phyloP scores from a whole-genome alignment of 495 filamentous ascomycete species.

The Penicillium macrosclerotiorum region DNA sequence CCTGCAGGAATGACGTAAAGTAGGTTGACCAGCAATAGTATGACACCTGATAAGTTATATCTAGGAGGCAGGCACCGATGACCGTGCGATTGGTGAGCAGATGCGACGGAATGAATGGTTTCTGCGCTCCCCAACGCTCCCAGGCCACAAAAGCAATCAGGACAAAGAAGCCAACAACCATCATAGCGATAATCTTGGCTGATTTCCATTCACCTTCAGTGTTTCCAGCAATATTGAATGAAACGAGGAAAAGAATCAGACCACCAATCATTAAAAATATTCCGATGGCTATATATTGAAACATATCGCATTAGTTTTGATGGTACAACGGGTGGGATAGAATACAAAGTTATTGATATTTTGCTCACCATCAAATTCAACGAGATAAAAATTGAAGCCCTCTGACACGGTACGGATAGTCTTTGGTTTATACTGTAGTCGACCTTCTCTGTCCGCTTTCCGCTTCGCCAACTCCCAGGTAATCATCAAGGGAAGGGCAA shows the following conservation, averaged over 20 bases:
- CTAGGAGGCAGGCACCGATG: slow-evolving; percentile 57
- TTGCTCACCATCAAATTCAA: slow-evolving; percentile 55
- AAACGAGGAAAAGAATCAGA: slow-evolving; percentile 58
- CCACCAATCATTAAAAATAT: slow-evolving; percentile 56
- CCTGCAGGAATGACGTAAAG: slow-evolving; percentile 66
- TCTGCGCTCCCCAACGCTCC: slow-evolving; percentile 54
- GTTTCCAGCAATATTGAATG: slow-evolving; percentile 52
- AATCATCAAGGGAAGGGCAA: slow-evolving; percentile 46
- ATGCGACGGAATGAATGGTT: slow-evolving; percentile 55
- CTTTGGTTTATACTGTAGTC: slow-evolving; percentile 24
- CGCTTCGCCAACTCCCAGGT: slow-evolving; percentile 50
- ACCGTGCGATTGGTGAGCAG: slow-evolving; percentile 63
- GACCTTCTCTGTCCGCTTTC: slow-evolving; percentile 49
- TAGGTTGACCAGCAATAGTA: slow-evolving; percentile 54
- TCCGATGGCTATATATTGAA: slow-evolving; percentile 51
- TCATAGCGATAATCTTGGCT: slow-evolving; percentile 51
- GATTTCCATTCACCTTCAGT: slow-evolving; percentile 48
- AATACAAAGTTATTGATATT: no score
- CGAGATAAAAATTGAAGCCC: slow-evolving; percentile 47
- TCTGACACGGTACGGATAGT: slow-evolving; percentile 38
- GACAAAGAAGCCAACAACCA: slow-evolving; percentile 55
- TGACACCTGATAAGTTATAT: slow-evolving; percentile 56
- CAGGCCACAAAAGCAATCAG: slow-evolving; percentile 55
- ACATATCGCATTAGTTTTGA: no score
- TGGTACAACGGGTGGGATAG: no score